phyloP scores from a whole-genome alignment of 306 rosid species.

The Fragaria vesca region DNA sequence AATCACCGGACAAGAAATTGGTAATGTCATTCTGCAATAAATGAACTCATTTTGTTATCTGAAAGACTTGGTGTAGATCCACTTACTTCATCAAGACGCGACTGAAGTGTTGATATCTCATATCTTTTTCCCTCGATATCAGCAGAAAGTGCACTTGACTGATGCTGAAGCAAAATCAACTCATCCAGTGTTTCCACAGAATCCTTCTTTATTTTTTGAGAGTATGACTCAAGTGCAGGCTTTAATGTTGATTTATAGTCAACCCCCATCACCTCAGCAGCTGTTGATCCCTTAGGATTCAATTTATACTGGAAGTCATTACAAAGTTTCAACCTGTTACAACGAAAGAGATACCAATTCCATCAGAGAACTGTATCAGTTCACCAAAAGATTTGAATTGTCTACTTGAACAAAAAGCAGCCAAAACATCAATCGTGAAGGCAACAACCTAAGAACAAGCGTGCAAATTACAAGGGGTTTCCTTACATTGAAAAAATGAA shows the following conservation, averaged over 20 bases:
- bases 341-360: constrained; percentile 6
- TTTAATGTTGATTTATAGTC: constrained; percentile 59
- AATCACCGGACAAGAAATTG: not conserved
- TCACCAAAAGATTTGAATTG: not conserved
- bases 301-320: constrained; percentile 59
- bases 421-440: not conserved
- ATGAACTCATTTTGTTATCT: not conserved
- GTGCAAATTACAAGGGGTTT: not conserved
- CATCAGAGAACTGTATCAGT: not conserved
- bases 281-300: constrained; percentile 69
- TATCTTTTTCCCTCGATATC: constrained; percentile 63
- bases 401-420: not conserved
- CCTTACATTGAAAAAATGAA: not conserved
- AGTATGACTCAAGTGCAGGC: constrained; percentile 56
- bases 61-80: constrained; percentile 8
- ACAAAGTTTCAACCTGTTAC: constrained; percentile 71
- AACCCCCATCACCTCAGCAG: constrained; percentile 77
- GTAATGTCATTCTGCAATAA: not conserved
- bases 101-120: constrained; percentile 45
- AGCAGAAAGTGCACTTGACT: constrained; percentile 48
- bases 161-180: constrained; percentile 53
- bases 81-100: constrained; percentile 59
- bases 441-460: not conserved
- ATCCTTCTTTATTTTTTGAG: constrained; percentile 57
- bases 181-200: constrained; percentile 69